Evolutionary conservation across 1,284 basidiomycete species (phyloP).

Genomic region (Baeospora myosura): DNA sequence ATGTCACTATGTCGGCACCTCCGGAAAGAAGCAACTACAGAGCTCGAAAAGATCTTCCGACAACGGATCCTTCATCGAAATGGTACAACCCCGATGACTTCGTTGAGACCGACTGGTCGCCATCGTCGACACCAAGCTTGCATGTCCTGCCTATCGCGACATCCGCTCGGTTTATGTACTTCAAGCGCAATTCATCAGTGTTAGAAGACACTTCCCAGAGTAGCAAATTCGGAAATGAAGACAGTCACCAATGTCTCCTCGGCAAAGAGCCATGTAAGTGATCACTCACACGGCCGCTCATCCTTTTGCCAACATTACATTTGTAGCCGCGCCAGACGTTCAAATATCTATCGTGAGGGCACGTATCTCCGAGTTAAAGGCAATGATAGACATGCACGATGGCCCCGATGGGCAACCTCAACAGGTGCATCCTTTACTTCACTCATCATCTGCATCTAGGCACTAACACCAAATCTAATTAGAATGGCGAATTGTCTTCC

Average conservation of each 20-base stretch:
- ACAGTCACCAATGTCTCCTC: conserved; percentile 81
- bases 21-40: conserved; percentile 43
- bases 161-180: conserved; percentile 83
- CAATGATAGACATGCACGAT: conserved; percentile 10
- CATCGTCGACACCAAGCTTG: conserved; percentile 50
- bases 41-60: conserved; percentile 34
- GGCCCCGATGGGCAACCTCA: background rate
- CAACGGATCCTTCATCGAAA: conserved; percentile 31
- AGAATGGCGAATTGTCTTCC: conserved; percentile 14
- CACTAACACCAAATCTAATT: background rate
- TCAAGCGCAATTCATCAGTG: conserved; percentile 52
- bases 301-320: conserved; percentile 6
- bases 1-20: conserved; percentile 36
- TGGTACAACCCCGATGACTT: conserved; percentile 87
- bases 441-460: background rate
- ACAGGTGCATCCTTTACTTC: background rate
- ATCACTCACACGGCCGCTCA: background rate
- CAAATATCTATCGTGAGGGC: conserved; percentile 59
- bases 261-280: conserved; percentile 66
- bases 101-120: conserved; percentile 69
- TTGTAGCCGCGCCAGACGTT: conserved; percentile 56
- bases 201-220: conserved; percentile 32
- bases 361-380: conserved; percentile 47
- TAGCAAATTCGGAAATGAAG: conserved; percentile 86
- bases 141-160: conserved; percentile 68